phyloP scores from a whole-genome alignment of 2,329 filamentous ascomycete genomes.

The Epichloe gansuensis region DNA sequence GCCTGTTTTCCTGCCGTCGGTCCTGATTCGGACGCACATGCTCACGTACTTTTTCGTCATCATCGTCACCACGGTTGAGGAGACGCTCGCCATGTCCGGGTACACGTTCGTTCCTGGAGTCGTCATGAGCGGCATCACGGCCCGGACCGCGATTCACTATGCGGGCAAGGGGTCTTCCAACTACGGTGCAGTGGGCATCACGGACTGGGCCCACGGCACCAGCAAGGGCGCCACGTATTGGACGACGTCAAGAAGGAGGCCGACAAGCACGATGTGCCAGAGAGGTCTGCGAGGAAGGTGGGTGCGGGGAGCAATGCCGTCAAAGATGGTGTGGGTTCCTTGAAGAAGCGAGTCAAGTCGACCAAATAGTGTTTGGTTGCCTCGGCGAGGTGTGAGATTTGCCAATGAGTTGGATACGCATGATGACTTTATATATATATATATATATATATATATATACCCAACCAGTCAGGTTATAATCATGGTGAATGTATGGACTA shows the following conservation, averaged over 20 bases:
- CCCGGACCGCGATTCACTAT: conserved; percentile 30
- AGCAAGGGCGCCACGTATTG: conserved; percentile 36
- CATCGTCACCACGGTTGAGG: conserved; percentile 50
- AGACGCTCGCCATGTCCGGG: conserved; percentile 54
- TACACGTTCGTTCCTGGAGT: conserved; percentile 48
- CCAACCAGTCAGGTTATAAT: background rate
- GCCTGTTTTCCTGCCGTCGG: conserved; percentile 53
- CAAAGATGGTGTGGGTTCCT: conserved; percentile 16
- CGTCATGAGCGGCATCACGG: conserved; percentile 37
- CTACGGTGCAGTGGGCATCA: conserved; percentile 47
- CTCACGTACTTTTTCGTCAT: conserved; percentile 59
- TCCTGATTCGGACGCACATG: conserved; percentile 55
- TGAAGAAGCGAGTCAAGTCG: conserved; percentile 16
- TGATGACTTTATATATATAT: background rate
- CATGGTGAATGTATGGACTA: too few relatives aligned
- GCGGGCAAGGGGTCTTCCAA: conserved; percentile 44
- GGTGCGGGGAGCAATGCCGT: conserved; percentile 21
- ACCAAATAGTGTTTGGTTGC: conserved; percentile 15
- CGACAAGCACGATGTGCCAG: conserved; percentile 41
- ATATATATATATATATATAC: background rate
- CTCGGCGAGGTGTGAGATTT: background rate
- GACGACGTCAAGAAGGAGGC: conserved; percentile 44
- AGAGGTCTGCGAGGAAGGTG: conserved; percentile 23
- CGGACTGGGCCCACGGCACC: conserved; percentile 51
- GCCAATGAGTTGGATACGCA: background rate